Evolutionary conservation across 352 stramenopile species (phyloP), one percentile per base, ranked within the genome.

Genomic region (Phytophthora chlamydospora): DNA sequence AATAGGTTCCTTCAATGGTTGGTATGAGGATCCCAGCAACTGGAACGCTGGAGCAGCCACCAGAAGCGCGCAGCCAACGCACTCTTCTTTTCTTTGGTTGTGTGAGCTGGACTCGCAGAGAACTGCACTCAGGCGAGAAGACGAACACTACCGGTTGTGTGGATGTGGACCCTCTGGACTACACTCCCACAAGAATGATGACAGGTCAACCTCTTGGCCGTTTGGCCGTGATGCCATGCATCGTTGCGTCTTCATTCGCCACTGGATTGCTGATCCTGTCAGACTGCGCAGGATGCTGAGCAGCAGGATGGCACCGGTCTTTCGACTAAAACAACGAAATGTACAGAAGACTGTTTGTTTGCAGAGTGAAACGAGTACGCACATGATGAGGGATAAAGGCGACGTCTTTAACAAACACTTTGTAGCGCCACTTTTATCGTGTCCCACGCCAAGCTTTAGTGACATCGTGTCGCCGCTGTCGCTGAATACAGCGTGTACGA

Each of bases 31-130:
- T 68, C 41, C 58, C 61, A 64, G 41, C 61, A 69, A 11, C 61
- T 69, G n/a, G 51, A 64, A 6, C 47, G 51, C 14, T 60, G 27
- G 17, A 68, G 51, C 41, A 64, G 47, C 51, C 58, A 73, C 49
- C 56, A 65, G 32, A 31, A 66, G 29, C n/a, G 46, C 21, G 45
- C 46, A 4, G 48, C 52, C 31, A 58, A 34, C 10, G 6, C 36
- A 10, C 7, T 17, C n/a, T 24, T 48, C 33, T 16, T 45, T 21
- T 49, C 31, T 12, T 66, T 5, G 4, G 42, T 53, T 31, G 17
- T 64, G 13, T 6, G 1, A 27, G 42, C 12, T 16, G 50, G 24
- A 8, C 10, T 39, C 11, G 12, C 29, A 7, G 42, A 43, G 14
- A 43, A 58, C 14, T 58, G 51, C 7, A 69, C 41, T 40, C 65